Percentiles rank a stretch among this genome's conserved stretches.
phyloP scores from a whole-genome alignment of 805 yeast species.

The Metschnikowia henanensis region DNA sequence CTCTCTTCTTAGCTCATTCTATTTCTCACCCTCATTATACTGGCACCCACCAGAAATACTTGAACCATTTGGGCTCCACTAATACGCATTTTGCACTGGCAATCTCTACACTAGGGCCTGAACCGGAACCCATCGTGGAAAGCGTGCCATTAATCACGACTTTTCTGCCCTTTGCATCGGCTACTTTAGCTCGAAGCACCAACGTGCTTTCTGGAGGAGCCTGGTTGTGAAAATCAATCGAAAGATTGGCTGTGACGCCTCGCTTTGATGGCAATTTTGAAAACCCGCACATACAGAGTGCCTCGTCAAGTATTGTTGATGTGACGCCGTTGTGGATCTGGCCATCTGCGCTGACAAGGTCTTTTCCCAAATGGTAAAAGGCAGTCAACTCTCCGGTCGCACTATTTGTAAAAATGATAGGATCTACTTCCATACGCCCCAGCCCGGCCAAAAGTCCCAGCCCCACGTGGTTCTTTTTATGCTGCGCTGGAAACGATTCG shows the following conservation, averaged over 20 bases:
- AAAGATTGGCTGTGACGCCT: constrained; percentile 86
- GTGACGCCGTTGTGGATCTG: constrained; percentile 81
- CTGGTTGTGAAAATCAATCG: constrained; percentile 63
- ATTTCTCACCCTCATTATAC: not conserved
- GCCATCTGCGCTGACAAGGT: constrained; percentile 66
- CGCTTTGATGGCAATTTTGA: constrained; percentile 72
- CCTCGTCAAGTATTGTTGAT: constrained; percentile 81
- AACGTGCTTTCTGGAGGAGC: constrained; percentile 64
- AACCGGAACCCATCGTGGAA: constrained; percentile 45
- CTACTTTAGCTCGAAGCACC: constrained; percentile 65
- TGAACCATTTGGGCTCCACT: constrained; percentile 90
- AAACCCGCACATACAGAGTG: constrained; percentile 83
- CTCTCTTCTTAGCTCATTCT: not conserved
- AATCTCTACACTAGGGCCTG: constrained; percentile 34
- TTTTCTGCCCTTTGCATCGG: constrained; percentile 72
- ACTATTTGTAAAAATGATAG: constrained; percentile 58
- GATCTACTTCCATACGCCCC: constrained; percentile 71
- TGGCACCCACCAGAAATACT: constrained; percentile 51
- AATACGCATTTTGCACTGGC: constrained; percentile 70
- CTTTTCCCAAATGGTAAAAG: constrained; percentile 70
- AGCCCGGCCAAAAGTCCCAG: constrained; percentile 72
- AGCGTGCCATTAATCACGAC: constrained; percentile 72
- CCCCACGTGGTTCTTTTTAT: constrained; percentile 62
- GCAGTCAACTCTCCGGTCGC: constrained; percentile 55
- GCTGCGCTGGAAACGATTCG: constrained; percentile 51